Evolutionary conservation across 345 rosid species (phyloP).

Genomic region (Murraya koenigii): DNA sequence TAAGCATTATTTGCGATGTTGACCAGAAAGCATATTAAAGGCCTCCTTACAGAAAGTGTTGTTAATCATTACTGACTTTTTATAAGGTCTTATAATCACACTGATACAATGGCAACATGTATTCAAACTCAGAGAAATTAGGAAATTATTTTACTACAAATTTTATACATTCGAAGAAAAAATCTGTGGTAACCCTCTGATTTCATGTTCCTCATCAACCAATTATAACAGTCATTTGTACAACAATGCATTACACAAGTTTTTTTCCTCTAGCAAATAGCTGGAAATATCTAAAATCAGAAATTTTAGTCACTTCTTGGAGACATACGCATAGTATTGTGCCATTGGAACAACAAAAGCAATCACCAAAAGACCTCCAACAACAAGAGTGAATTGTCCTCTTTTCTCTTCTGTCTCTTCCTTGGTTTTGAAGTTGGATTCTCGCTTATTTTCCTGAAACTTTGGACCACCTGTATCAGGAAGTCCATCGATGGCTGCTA

Average conservation of each 20-base stretch:
- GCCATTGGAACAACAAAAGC: slow-evolving; percentile 98
- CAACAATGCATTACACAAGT: slow-evolving; percentile 19
- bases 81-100: not conserved
- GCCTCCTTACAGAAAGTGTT: not conserved
- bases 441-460: slow-evolving; percentile 69
- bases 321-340: slow-evolving; percentile 89
- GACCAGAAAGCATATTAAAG: not conserved
- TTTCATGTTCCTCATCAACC: slow-evolving; percentile 27
- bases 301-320: slow-evolving; percentile 50
- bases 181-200: slow-evolving; percentile 4
- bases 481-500: slow-evolving; percentile 89
- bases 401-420: slow-evolving; percentile 97
- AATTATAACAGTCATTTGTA: slow-evolving; percentile 32
- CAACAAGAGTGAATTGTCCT: slow-evolving; percentile 93
- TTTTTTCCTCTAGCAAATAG: slow-evolving; percentile 10
- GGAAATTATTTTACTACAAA: not conserved
- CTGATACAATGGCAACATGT: not conserved
- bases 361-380: slow-evolving; percentile 87
- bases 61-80: not conserved
- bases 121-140: not conserved
- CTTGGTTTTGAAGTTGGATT: slow-evolving; percentile 81
- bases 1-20: not conserved
- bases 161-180: not conserved
- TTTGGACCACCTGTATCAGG: slow-evolving; percentile 93
- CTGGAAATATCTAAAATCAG: slow-evolving; percentile 5